Evolutionary conservation across 768 basidiomycete species (phyloP), one percentile per base, ranked within the genome.

Genomic region (Auriscalpium orientale): DNA sequence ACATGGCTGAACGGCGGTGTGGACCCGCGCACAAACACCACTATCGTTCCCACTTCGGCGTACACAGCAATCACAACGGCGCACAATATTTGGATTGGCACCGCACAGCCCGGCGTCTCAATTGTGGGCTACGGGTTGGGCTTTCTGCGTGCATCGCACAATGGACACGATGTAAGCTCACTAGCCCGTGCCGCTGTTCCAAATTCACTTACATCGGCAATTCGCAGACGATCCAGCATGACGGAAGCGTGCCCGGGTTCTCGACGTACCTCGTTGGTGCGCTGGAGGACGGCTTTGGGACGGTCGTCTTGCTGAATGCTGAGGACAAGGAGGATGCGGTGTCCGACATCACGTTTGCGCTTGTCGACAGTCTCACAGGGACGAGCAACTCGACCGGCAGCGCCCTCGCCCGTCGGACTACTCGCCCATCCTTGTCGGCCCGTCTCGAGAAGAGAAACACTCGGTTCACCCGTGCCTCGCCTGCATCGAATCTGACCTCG

Each of bases 71-170:
- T 64, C 2, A 72, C 75, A 0, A 62, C 68, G 5, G 67, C 72
- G 1, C 70, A 70, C 45, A 53, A 67, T 0, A 56, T 78, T 36
- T 7, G 54, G 15, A 47, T 46, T 21, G 55, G 60, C 1, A 59
- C 61, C 13, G 54, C 64, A 1, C 12, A 13, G 7, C 28, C 61
- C 2, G 59, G 60, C 2, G 18, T 59, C 1, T 74, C 74, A 1
- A 58, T 74, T 40, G 18, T 37, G 3, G 71, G 69, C 15, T 80
- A 79, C 57, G 76, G 74, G 2, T 58, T 76, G 63, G 78, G 78
- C 3, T 79, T 77, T 77, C 12, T 8, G 33, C 67, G 72, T 6
- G 44, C 22, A 7, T 71, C 77, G 0, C 72, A 72, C 51, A 65
- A 62, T 1, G 77, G 75, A 0, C 72, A 77, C 45, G 72, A 78